phyloP scores from a whole-genome alignment of 805 yeast species.

The Saccharomycopsis malanga region DNA sequence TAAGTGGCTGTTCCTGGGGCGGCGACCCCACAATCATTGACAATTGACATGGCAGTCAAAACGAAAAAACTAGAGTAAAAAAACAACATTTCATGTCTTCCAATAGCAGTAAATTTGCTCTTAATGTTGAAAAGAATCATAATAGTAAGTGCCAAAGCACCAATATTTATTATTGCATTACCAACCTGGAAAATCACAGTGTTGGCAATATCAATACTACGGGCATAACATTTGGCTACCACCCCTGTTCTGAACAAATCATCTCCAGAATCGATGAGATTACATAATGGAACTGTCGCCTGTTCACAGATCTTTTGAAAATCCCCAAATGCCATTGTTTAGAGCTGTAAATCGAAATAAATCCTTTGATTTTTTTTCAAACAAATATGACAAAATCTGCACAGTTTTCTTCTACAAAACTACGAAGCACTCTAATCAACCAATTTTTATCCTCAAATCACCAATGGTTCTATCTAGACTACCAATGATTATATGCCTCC shows the following conservation, averaged over 20 bases:
- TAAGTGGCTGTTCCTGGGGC: slow-evolving; percentile 76
- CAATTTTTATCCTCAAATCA: too few relatives aligned
- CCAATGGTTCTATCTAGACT: too few relatives aligned
- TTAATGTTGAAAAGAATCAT: slow-evolving; percentile 73
- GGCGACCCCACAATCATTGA: slow-evolving; percentile 87
- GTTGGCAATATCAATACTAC: slow-evolving; percentile 83
- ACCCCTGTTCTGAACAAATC: slow-evolving; percentile 47
- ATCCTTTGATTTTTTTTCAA: too few relatives aligned
- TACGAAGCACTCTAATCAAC: too few relatives aligned
- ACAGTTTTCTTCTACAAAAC: too few relatives aligned
- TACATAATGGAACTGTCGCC: slow-evolving; percentile 21
- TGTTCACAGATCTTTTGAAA: slow-evolving; percentile 12
- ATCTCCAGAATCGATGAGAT: slow-evolving; percentile 19
- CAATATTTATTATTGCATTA: slow-evolving; percentile 77
- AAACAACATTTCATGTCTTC: slow-evolving; percentile 76
- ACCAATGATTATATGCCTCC: too few relatives aligned
- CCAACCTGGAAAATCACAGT: slow-evolving; percentile 88
- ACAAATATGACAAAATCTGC: too few relatives aligned
- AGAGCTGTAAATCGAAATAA: neutral
- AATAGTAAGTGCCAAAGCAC: slow-evolving; percentile 54
- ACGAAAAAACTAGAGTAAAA: slow-evolving; percentile 57
- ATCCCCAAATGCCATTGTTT: neutral
- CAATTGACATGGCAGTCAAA: slow-evolving; percentile 55
- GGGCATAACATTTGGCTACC: slow-evolving; percentile 71
- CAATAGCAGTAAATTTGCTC: slow-evolving; percentile 89